These are phyloP conservation scores for Aspergillus pseudotamarii DNA, from an alignment of 2,329 filamentous ascomycete species.

Conservation along the genomic window DNA sequence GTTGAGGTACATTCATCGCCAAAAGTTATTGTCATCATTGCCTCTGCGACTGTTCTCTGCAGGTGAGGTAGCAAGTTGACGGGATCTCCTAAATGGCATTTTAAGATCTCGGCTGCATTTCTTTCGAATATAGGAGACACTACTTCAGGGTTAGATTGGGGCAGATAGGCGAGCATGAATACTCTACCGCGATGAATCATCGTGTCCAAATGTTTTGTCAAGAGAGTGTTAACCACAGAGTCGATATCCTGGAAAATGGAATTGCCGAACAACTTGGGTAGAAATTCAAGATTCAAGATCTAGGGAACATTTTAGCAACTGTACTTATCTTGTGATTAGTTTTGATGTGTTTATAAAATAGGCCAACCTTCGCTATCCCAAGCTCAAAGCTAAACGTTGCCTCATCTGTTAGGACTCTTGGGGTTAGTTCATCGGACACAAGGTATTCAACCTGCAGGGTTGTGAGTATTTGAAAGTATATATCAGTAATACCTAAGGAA, in stretches of 20 bases:
- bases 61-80: not conserved
- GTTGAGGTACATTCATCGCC: not conserved
- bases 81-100: not conserved
- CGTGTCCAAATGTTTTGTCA: not conserved
- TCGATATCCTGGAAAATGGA: not conserved
- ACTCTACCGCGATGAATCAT: not conserved
- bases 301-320: not conserved
- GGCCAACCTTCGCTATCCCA: not conserved
- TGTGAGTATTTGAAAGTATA: not conserved
- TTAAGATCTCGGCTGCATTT: not conserved
- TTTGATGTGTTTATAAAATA: rapidly evolving
- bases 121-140: not conserved
- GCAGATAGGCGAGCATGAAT: rapidly evolving
- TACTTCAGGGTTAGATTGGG: not conserved
- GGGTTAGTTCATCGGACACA: not conserved
- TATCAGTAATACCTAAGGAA: not conserved
- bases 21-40: not conserved
- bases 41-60: constrained; percentile 1
- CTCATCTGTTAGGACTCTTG: not conserved
- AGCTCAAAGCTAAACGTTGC: not conserved
- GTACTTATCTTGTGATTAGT: not conserved
- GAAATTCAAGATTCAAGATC: not conserved
- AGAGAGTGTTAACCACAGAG: not conserved
- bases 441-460: not conserved
- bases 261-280: not conserved